These are phyloP conservation scores for Cyclotella choctawhatcheeana DNA, from an alignment of 108 stramenopile genomes.

Conservation along the genomic window DNA sequence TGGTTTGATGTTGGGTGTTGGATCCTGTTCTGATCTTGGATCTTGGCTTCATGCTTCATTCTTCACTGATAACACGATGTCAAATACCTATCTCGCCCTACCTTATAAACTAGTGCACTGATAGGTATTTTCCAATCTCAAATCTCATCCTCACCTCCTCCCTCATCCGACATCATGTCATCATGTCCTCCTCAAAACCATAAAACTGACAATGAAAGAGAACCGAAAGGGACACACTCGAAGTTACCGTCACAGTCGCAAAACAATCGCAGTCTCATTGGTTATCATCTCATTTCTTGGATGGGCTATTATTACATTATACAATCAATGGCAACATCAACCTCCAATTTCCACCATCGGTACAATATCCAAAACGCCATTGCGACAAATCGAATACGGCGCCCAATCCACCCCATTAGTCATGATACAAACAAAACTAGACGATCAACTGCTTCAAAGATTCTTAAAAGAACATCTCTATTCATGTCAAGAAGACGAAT, in stretches of 20 bases:
- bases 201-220: constrained; percentile 7
- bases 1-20: background rate
- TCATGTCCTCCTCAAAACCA: too few species aligned
- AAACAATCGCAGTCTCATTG: background rate
- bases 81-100: too few species aligned
- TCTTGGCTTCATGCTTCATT: too few species aligned
- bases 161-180: too few species aligned
- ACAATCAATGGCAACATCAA: background rate
- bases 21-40: too few species aligned
- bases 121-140: too few species aligned
- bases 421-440: constrained; percentile 30
- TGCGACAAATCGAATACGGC: constrained; percentile 27
- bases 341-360: background rate
- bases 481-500: constrained; percentile 26
- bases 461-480: constrained; percentile 31
- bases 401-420: constrained; percentile 36
- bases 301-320: background rate
- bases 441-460: constrained; percentile 25
- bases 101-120: too few species aligned
- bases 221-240: constrained; percentile 24
- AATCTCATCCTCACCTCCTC: too few species aligned
- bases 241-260: constrained; percentile 20
- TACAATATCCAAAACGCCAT: constrained; percentile 3
- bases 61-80: too few species aligned
- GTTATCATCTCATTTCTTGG: background rate